Evolutionary conservation across 2,329 filamentous ascomycete species (phyloP), one percentile per base, ranked within the genome.

Genomic region (Cladosporium sp.): DNA sequence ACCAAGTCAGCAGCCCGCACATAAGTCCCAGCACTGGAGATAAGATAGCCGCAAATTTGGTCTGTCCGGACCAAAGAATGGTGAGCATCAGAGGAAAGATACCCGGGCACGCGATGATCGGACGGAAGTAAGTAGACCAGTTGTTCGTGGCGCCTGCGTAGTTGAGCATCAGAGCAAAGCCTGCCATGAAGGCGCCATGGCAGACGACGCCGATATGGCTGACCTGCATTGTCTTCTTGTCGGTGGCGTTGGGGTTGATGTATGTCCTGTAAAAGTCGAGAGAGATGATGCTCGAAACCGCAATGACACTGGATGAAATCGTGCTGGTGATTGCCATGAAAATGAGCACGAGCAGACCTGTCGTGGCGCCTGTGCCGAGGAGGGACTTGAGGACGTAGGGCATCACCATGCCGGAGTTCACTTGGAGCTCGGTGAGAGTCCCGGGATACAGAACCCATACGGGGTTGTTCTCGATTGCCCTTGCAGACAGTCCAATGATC

Each of bases 251-350:
- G 0, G 73, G 72, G 51, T 77, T 73, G 64, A 77, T 65, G 53
- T 79, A 78, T 3, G 73, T 77, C 43, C 72, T 70, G 61, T 73
- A 79, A n/a, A 77, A 57, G 53, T 79, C 75, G 43, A 75, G 71
- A 4, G 73, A 74, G 7, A 78, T 61, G 38, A 79, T 77, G 50
- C 71, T 74, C 62, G 70, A 74, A 18, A 77, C 75, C 1, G 75
- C 75, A 42, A 79, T 78, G 67, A 77, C 73, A 4, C 70, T 73
- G 0, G 75, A 75, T 0, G 73, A 76, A 0, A 77, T 68, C 0
- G 74, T 77, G 45, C 70, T 74, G 1, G 76, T 79, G 20, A 78
- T 57, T 3, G 75, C 73, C 75, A 78, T 78, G 61, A 78, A 78
- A 1, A 77, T 61, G 7, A 78, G 63, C 0, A 79, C 66, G 13